Evolutionary conservation across 352 stramenopile genomes (phyloP), one percentile per base, ranked within the genome.

Genomic region (Phytopythium montanum): DNA sequence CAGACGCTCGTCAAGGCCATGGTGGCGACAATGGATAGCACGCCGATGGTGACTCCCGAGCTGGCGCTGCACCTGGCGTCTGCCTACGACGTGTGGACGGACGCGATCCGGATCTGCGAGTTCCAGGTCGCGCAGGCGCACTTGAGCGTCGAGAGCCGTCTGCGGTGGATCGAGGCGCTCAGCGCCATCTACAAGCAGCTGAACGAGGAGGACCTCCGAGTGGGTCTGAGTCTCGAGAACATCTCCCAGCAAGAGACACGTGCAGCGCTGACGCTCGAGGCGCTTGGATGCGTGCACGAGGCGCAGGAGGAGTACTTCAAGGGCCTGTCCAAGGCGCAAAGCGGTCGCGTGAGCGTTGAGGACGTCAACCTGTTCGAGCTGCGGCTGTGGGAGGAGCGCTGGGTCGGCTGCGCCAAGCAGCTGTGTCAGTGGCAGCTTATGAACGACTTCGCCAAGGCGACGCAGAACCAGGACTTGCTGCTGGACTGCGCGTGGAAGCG

Each of bases 401-500:
- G 92, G 92, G 87, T 98, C 34, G 91, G 85, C 2, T 97, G 87
- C 62, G 88, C 88, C 2, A 92, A 95, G 70, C 86, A 98, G 55
- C 65, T 98, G 34, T 96, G 87, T 23, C 88, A 98, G 64, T 98
- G 92, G 92, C 82, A 93, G 59, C 75, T 97, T 9, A 92, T 98
- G 82, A 88, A 94, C 62, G 87, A 97, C 53, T 97, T 97, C 68
- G 89, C 88, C 13, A 94, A 95, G 60, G 79, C 87, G 34, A 95
- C 92, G 33, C 84, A 97, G 56, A 96, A 98, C 70, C 89, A 96
- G 41, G 88, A 97, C 25, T 70, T 98, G 48, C 64, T 97, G 46
- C 64, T 97, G n/a, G 92, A 98, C 60, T 97, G 89, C 46, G 88
- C 88, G 19, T 97, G 87, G 88, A 98, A 97, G 73, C 84, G 87